Conservation (phyloP, 2,329 filamentous ascomycete species). For the Exophiala calicioides region DNA sequence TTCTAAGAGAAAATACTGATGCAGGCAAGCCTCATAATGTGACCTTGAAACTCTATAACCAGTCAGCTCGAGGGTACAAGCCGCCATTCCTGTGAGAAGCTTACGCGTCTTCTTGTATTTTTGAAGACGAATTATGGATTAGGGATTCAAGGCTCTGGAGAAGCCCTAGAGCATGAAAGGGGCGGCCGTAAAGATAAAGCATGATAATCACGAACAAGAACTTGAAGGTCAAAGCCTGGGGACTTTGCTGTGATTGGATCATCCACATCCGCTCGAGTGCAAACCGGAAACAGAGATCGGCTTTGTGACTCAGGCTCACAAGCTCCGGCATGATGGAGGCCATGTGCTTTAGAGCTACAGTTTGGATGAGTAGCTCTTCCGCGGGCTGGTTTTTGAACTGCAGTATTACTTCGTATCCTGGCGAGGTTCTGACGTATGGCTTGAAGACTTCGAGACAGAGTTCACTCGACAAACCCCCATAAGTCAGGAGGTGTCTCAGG, state of each 20-base stretch:
- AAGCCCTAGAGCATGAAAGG: slow-evolving; percentile 10
- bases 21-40: slow-evolving; percentile 9
- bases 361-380: slow-evolving; percentile 11
- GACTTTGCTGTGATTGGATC: slow-evolving; percentile 9
- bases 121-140: slow-evolving; percentile 5
- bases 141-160: slow-evolving; percentile 10
- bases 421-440: not conserved
- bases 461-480: slow-evolving; percentile 8
- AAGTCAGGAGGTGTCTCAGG: slow-evolving; percentile 9
- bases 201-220: slow-evolving; percentile 13
- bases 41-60: slow-evolving; percentile 1
- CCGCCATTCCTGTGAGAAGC: not conserved
- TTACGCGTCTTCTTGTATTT: slow-evolving; percentile 6
- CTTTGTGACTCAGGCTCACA: slow-evolving; percentile 2
- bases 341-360: slow-evolving; percentile 7
- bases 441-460: slow-evolving; percentile 3
- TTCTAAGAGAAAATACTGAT: slow-evolving; percentile 12
- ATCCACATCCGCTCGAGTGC: slow-evolving; percentile 8
- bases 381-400: slow-evolving; percentile 5
- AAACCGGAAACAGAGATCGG: slow-evolving; percentile 9
- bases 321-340: not conserved
- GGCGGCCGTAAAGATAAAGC: slow-evolving; percentile 10
- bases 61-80: not conserved
- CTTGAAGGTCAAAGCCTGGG: slow-evolving; percentile 8
- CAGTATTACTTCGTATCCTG: not conserved